These are phyloP conservation scores for Nowakowskiella sp. DNA, from an alignment of 192 early-diverging fungal species.

Conservation along the genomic window DNA sequence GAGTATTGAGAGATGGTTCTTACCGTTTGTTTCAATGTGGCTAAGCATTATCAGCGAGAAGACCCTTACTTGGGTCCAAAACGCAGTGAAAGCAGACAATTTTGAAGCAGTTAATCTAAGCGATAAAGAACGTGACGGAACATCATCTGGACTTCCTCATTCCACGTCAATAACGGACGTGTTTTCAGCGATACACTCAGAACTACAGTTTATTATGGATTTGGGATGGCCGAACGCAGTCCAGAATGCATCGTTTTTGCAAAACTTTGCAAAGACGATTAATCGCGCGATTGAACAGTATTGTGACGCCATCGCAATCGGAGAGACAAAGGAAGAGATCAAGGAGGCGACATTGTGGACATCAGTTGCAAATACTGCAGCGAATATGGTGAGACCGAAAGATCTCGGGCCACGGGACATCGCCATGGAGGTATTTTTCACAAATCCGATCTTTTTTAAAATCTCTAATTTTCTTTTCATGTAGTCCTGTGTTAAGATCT, in stretches of 20 bases:
- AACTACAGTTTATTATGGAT: slow-evolving; percentile 44
- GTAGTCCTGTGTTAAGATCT: slow-evolving; percentile 50
- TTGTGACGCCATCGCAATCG: slow-evolving; percentile 44
- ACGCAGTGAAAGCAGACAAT: slow-evolving; percentile 43
- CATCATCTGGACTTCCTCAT: slow-evolving; percentile 14
- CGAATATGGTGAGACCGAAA: slow-evolving; percentile 13
- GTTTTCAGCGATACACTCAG: slow-evolving; percentile 42
- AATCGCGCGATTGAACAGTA: slow-evolving; percentile 49
- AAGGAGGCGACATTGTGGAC: slow-evolving; percentile 14
- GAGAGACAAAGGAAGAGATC: slow-evolving; percentile 28
- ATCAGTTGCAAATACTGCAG: slow-evolving; percentile 13
- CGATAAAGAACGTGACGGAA: slow-evolving; percentile 10
- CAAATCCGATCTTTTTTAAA: not conserved
- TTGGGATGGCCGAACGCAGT: slow-evolving; percentile 42
- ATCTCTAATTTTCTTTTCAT: slow-evolving; percentile 9
- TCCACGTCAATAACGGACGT: slow-evolving; percentile 44
- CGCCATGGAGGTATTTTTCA: slow-evolving; percentile 28
- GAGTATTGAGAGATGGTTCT: slow-evolving; percentile 47
- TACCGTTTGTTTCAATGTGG: slow-evolving; percentile 42
- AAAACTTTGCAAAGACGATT: slow-evolving; percentile 40
- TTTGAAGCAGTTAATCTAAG: slow-evolving; percentile 33
- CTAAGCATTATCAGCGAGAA: slow-evolving; percentile 30
- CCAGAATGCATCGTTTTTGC: slow-evolving; percentile 44
- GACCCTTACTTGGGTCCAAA: slow-evolving; percentile 45
- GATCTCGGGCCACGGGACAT: slow-evolving; percentile 40